Evolutionary conservation across 495 filamentous ascomycete genomes (phyloP), one percentile per base, ranked within the genome.

Genomic region (Hyphodiscus hymeniophilus): DNA sequence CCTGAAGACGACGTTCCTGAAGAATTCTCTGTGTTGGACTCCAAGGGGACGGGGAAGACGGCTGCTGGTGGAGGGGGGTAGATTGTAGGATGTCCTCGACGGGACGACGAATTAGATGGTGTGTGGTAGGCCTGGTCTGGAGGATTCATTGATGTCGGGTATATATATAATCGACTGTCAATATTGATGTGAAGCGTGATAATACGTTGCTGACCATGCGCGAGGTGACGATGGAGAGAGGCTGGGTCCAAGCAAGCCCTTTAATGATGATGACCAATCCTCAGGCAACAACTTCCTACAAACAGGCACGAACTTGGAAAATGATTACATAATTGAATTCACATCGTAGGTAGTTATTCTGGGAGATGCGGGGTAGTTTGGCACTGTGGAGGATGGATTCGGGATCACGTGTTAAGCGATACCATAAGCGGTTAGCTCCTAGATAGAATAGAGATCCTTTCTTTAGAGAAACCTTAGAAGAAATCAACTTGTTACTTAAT

Each of bases 131-230:
- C 35, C 41, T 51, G 12, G 41, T 45, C 45, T 7, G 38, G 30
- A 35, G 40, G 17, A 45, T 45, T 23, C 48, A 51, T 51, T 45
- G 48, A 51, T 45, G 48, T 51, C 40, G 48, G 17, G 16, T 51
- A 45, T 45, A 45, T 51, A 45, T 20, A n/a, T n/a, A n/a, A n/a
- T 45, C 41, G 38, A 51, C 32, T 45, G 31, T 51, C 48, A 17
- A 45, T 45, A 20, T 51, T 51, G 23, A 51, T 26, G 48, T 45
- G 41, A 45, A 45, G 42, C 41, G 35, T 51, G 23, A 51, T 42
- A 30, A 36, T 49, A 35, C 17, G 33, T 47, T 43, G 40, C 40
- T 43, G 16, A 31, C 40, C n/a, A 31, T 31, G 44, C 17, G 17
- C 36, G 40, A 34, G 38, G 44, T 46, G 31, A 46, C 43, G 31